These are phyloP conservation scores for Xanthoconium purpureum DNA, from an alignment of 768 basidiomycete genomes.

Conservation along the genomic window DNA sequence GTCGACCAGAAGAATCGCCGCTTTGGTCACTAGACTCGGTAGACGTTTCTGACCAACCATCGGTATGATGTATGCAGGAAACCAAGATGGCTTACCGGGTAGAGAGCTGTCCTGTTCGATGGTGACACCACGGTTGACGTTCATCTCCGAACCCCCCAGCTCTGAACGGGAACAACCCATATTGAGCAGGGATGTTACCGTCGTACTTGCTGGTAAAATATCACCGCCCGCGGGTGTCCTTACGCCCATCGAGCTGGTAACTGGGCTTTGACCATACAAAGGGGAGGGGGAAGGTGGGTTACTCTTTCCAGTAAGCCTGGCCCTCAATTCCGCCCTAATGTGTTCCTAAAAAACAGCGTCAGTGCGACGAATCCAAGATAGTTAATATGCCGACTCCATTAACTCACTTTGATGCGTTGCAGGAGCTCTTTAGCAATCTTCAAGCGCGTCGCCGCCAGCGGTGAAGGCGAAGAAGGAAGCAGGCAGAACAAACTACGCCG, in stretches of 20 bases:
- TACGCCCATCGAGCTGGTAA: neutral
- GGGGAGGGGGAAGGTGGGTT: neutral
- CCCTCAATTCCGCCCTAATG: neutral
- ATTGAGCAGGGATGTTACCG: neutral
- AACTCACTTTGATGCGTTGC: constrained; percentile 4
- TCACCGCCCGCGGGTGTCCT: too few species aligned
- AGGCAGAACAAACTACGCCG: constrained; percentile 1
- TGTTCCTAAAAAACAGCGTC: constrained; percentile 1
- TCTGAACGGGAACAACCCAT: neutral
- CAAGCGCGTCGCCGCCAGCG: neutral
- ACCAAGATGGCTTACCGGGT: neutral
- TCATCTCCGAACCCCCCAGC: neutral
- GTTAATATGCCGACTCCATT: neutral
- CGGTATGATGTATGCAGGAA: neutral
- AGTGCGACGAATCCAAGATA: neutral
- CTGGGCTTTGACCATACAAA: neutral
- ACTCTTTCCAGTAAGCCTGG: neutral
- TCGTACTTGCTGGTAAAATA: neutral
- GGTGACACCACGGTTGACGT: neutral
- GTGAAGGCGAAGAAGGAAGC: neutral
- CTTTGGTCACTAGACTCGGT: neutral
- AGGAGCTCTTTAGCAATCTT: constrained; percentile 3
- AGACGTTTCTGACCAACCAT: neutral
- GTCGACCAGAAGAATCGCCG: neutral
- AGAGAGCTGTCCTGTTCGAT: neutral